A percentile compares a stretch with the other conserved stretches of the same genome.
phyloP scores from a whole-genome alignment of 2,329 filamentous ascomycete species.

The Pseudonectria buxi region DNA sequence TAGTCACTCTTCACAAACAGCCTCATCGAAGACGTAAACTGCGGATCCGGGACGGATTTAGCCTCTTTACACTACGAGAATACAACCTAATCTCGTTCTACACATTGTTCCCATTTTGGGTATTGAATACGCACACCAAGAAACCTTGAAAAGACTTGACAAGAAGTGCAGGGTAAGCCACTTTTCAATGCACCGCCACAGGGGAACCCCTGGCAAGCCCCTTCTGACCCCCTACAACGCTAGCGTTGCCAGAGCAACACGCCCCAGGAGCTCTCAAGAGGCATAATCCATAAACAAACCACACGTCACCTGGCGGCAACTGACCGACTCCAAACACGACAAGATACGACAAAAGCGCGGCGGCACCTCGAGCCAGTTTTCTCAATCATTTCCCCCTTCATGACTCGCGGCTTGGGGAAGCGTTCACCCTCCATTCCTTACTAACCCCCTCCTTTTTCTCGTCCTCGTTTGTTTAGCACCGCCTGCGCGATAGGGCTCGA shows the following conservation, averaged over 20 bases:
- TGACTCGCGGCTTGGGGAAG: constrained; percentile 10
- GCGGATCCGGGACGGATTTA: no score
- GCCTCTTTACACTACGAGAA: no score
- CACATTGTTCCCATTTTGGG: no score
- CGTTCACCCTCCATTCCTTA: constrained; percentile 12
- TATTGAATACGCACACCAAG: no score
- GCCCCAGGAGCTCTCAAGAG: constrained; percentile 6
- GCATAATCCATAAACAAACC: constrained; percentile 11
- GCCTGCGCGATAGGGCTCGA: constrained; percentile 1
- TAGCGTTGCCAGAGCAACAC: constrained; percentile 18
- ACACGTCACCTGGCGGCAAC: constrained; percentile 18
- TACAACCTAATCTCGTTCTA: no score
- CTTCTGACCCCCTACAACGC: constrained; percentile 7
- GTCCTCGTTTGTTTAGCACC: constrained; percentile 16
- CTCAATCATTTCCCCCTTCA: constrained; percentile 9
- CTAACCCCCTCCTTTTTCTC: constrained; percentile 13
- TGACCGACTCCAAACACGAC: constrained; percentile 4
- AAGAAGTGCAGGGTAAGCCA: not conserved
- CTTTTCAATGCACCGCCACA: constrained; percentile 1
- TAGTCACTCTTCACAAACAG: no score
- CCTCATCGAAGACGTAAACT: no score
- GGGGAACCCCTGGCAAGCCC: constrained; percentile 11
- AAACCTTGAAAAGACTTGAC: no score
- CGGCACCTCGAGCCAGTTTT: constrained; percentile 23
- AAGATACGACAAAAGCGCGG: constrained; percentile 13